Percentiles rank a stretch among this genome's conserved stretches.
phyloP scores from a whole-genome alignment of 2,329 filamentous ascomycete species.

The Fulvia fulva region DNA sequence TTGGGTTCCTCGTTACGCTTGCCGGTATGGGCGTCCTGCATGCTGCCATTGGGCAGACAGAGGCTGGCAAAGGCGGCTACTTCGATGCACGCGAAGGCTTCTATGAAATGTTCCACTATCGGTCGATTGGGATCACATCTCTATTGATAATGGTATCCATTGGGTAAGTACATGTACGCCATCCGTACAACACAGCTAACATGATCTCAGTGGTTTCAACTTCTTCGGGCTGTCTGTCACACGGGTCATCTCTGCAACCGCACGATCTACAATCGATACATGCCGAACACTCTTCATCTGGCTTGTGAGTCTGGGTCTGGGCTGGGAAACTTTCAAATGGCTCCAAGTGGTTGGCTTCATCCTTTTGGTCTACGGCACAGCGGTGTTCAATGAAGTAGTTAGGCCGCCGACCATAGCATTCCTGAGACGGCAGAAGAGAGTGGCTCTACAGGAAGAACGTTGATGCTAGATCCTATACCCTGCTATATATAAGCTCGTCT shows the following conservation, averaged over 20 bases:
- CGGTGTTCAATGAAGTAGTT: conserved; percentile 93
- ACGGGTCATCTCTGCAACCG: conserved; percentile 81
- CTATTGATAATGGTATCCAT: conserved; percentile 96
- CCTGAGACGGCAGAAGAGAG: conserved; percentile 25
- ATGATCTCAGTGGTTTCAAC: conserved; percentile 74
- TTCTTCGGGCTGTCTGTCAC: conserved; percentile 97
- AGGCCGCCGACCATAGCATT: conserved; percentile 57
- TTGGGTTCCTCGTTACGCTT: conserved; percentile 78
- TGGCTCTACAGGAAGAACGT: not conserved
- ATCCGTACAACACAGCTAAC: conserved; percentile 11
- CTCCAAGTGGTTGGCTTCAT: conserved; percentile 86
- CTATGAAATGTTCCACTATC: conserved; percentile 71
- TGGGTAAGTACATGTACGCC: conserved; percentile 59
- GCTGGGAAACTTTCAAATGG: conserved; percentile 98
- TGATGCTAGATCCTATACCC: not conserved
- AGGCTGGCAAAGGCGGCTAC: conserved; percentile 70
- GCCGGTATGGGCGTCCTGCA: conserved; percentile 78
- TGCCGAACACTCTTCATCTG: conserved; percentile 98
- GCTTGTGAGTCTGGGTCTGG: conserved; percentile 86
- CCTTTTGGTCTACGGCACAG: conserved; percentile 91
- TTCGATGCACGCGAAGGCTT: conserved; percentile 89
- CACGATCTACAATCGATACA: conserved; percentile 93
- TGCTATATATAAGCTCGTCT: not conserved
- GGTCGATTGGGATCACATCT: conserved; percentile 69
- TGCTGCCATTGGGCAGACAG: conserved; percentile 68